Conservation (phyloP, 1,284 basidiomycete species). For the Trametes polyzona region DNA sequence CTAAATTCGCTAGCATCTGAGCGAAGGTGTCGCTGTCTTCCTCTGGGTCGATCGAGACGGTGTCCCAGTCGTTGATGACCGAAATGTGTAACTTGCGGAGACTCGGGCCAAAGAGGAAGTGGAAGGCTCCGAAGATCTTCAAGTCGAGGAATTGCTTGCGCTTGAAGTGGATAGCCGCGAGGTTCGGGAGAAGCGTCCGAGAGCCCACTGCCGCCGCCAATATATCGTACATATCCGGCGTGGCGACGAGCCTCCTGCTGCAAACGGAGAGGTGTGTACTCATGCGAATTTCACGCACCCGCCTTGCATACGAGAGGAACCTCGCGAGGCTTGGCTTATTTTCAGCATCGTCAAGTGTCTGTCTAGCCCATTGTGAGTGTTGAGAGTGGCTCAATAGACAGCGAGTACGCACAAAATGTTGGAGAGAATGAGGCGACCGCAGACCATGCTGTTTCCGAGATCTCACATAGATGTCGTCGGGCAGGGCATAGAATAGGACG, state of each 20-base stretch:
- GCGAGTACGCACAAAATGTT: neutral
- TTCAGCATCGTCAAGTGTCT: too few relatives aligned
- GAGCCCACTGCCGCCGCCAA: neutral
- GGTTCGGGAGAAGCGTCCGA: neutral
- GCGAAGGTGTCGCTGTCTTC: neutral
- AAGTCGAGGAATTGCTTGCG: too few relatives aligned
- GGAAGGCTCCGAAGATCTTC: neutral
- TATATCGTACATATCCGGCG: neutral
- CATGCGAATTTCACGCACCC: neutral
- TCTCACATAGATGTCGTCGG: too few relatives aligned
- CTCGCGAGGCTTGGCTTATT: too few relatives aligned
- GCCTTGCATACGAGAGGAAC: neutral
- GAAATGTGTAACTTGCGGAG: neutral
- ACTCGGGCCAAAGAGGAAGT: neutral
- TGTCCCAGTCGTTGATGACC: too few relatives aligned
- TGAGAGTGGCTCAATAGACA: neutral
- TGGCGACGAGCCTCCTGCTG: neutral
- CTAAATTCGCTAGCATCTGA: neutral
- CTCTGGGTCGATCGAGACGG: neutral
- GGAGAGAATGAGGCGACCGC: too few relatives aligned
- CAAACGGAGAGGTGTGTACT: neutral
- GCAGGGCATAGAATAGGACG: constrained; percentile 3
- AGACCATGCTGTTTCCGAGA: too few relatives aligned
- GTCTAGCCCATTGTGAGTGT: too few relatives aligned
- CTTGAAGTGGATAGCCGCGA: neutral